Evolutionary conservation across 257 asterid genomes (phyloP).

Genomic region (Solanum lycopersicoides): DNA sequence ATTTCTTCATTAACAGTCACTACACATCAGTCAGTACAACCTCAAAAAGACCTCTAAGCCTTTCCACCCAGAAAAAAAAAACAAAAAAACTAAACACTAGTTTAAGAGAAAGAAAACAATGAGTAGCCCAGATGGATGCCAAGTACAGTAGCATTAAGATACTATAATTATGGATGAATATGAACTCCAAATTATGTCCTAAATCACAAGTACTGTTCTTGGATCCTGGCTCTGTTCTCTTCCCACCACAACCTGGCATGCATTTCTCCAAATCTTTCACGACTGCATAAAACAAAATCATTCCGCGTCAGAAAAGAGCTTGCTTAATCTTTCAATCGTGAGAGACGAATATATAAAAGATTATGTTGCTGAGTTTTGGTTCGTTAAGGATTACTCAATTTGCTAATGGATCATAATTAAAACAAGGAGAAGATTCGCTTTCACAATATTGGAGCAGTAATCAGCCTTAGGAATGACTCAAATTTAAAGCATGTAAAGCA

Average conservation of each 20-base stretch:
- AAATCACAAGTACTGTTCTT: constrained; percentile 72
- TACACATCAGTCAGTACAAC: neutral
- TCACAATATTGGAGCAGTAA: neutral
- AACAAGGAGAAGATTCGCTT: neutral
- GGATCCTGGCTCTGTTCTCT: constrained; percentile 78
- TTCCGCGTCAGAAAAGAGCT: neutral
- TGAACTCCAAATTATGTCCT: neutral
- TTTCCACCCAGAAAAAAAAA: too few relatives aligned
- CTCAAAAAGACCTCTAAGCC: neutral
- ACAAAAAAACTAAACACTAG: neutral
- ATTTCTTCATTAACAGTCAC: neutral
- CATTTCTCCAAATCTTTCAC: constrained; percentile 85
- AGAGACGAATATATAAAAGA: neutral
- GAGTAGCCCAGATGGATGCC: neutral
- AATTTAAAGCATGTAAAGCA: neutral
- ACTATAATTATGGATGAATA: neutral
- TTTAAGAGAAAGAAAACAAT: neutral
- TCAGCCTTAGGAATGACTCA: neutral
- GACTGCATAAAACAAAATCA: constrained; percentile 39
- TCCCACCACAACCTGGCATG: constrained; percentile 99
- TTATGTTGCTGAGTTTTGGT: neutral
- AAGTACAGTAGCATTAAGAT: neutral
- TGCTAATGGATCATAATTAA: neutral
- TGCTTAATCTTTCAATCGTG: neutral
- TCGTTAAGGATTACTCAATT: neutral